phyloP scores from a whole-genome alignment of 208 protist genomes.

The Trypanosoma cruzi region DNA sequence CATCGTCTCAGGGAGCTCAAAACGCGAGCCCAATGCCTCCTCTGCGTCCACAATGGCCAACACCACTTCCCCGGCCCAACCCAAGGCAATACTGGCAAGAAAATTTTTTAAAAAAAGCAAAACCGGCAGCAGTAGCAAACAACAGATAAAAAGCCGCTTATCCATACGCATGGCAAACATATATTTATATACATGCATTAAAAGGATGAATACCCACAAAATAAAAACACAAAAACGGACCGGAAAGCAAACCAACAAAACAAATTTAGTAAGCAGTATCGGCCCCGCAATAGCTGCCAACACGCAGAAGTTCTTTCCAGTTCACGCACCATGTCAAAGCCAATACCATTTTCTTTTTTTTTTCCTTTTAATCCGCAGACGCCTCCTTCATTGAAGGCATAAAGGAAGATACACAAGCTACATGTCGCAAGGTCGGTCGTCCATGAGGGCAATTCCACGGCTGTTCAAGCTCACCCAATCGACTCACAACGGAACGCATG shows the following conservation, averaged over 20 bases:
- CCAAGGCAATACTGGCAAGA: background rate
- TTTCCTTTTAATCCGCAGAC: background rate
- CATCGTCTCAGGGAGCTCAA: background rate
- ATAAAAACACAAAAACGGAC: no score
- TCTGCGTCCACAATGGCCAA: background rate
- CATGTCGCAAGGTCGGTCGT: conserved; percentile 85
- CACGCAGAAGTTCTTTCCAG: background rate
- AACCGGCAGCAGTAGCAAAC: background rate
- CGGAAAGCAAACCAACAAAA: no score
- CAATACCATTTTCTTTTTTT: conserved; percentile 6
- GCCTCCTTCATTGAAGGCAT: background rate
- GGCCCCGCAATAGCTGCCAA: no score
- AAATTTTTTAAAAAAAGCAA: background rate
- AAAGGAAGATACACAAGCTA: conserved; percentile 42
- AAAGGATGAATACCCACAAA: no score
- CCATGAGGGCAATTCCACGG: conserved; percentile 97
- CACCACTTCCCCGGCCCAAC: no score
- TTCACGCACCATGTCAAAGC: background rate
- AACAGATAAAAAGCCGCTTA: background rate
- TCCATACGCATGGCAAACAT: background rate
- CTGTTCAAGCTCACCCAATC: conserved; percentile 78
- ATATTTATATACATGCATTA: no score
- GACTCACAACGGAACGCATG: conserved; percentile 83
- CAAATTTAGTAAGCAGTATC: no score
- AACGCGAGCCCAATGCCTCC: background rate